Percentiles rank a stretch among this genome's conserved stretches.
phyloP scores from a whole-genome alignment of 306 rosid species.

The Ormosia emarginata region DNA sequence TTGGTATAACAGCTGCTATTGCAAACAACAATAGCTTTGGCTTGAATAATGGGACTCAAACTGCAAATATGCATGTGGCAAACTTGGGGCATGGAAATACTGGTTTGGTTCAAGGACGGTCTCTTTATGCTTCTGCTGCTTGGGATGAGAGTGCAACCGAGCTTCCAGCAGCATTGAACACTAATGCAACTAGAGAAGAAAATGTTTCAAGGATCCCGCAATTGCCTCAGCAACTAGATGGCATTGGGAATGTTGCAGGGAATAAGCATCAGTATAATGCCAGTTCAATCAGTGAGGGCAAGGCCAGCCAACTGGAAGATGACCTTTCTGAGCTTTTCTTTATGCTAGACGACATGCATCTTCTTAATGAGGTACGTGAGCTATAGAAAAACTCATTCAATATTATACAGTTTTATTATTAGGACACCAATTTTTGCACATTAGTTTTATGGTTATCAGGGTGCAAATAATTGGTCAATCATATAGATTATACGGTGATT shows the following conservation, averaged over 20 bases:
- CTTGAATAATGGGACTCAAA: background rate
- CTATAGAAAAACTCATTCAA: background rate
- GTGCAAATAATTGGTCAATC: too few species aligned
- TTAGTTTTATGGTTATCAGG: too few species aligned
- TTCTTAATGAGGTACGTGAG: slow-evolving; percentile 16
- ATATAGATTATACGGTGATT: too few species aligned
- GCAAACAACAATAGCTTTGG: background rate
- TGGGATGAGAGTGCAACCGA: background rate
- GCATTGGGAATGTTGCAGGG: background rate
- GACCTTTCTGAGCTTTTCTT: background rate
- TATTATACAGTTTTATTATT: too few species aligned
- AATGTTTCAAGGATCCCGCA: background rate
- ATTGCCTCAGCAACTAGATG: background rate
- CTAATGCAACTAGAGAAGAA: background rate
- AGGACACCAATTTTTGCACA: too few species aligned
- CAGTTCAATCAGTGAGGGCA: background rate
- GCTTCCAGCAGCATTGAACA: background rate
- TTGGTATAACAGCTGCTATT: background rate
- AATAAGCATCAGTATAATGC: background rate
- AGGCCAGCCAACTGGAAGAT: background rate
- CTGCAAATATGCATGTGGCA: background rate
- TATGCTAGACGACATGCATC: background rate
- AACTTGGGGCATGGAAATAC: background rate
- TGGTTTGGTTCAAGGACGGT: slow-evolving; percentile 4
- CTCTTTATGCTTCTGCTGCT: background rate